Percentiles rank a stretch among this genome's conserved stretches.
Conservation (phyloP, 2,329 filamentous ascomycete genomes). For the Talaromyces amestolkiae region DNA sequence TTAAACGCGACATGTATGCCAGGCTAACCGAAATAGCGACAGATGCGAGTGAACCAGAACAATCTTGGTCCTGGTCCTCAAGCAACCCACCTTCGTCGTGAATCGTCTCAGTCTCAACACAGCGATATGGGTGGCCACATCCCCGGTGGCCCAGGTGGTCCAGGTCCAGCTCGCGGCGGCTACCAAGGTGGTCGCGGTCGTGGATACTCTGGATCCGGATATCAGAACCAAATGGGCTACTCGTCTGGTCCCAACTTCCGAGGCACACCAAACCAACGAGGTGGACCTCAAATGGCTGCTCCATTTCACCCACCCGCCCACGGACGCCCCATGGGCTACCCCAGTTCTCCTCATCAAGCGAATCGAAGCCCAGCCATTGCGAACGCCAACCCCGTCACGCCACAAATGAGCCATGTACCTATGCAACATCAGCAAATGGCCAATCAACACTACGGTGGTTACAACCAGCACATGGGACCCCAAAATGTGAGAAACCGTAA, state of each 20-base stretch:
- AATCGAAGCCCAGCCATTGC: constrained; percentile 65
- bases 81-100: constrained; percentile 76
- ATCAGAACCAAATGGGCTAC: constrained; percentile 53
- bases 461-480: constrained; percentile 56
- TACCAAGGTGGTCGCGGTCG: constrained; percentile 57
- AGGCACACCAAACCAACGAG: constrained; percentile 51
- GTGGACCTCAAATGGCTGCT: constrained; percentile 51
- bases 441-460: constrained; percentile 58
- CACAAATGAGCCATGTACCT: constrained; percentile 69
- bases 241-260: constrained; percentile 57
- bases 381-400: constrained; percentile 65
- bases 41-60: constrained; percentile 67
- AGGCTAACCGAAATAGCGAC: constrained; percentile 49
- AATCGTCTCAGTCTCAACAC: constrained; percentile 81
- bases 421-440: constrained; percentile 64
- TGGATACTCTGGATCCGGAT: constrained; percentile 53
- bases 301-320: constrained; percentile 50
- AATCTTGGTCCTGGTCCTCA: constrained; percentile 62
- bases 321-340: constrained; percentile 49
- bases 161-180: constrained; percentile 55
- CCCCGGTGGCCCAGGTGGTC: constrained; percentile 48
- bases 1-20: constrained; percentile 19
- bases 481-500: constrained; percentile 59
- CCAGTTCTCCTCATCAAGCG: constrained; percentile 65
- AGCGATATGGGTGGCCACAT: constrained; percentile 65